Evolutionary conservation across 2,329 filamentous ascomycete genomes (phyloP).

Genomic region (Epichloe gansuensis): DNA sequence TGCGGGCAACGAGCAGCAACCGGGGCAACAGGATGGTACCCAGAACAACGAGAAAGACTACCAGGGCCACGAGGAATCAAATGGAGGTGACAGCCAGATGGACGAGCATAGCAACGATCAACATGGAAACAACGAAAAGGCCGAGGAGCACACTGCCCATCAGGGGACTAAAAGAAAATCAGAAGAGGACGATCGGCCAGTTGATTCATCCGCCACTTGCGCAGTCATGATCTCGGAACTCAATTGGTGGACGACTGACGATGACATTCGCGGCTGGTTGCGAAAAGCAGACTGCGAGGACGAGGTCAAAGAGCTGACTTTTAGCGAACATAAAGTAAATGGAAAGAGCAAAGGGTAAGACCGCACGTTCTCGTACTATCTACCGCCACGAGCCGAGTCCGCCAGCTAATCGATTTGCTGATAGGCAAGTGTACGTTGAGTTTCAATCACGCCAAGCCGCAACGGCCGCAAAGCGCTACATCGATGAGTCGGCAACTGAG

Average conservation of each 20-base stretch:
- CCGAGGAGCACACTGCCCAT: constrained; percentile 12
- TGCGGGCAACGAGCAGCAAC: constrained; percentile 33
- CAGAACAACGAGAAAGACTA: constrained; percentile 21
- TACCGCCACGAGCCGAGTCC: background rate
- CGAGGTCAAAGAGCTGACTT: constrained; percentile 84
- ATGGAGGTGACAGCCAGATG: constrained; percentile 26
- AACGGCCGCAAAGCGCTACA: constrained; percentile 69
- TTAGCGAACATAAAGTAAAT: constrained; percentile 97
- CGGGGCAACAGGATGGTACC: constrained; percentile 19
- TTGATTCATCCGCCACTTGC: constrained; percentile 48
- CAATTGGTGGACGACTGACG: constrained; percentile 94
- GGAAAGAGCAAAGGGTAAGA: constrained; percentile 94
- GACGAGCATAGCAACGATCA: constrained; percentile 14
- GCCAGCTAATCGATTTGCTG: background rate
- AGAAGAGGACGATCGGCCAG: constrained; percentile 43
- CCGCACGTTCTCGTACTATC: too few species aligned
- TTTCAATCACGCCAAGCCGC: constrained; percentile 75
- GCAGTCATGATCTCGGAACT: constrained; percentile 82
- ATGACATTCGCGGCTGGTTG: constrained; percentile 83
- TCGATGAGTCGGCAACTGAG: constrained; percentile 51
- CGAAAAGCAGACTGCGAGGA: constrained; percentile 68
- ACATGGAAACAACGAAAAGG: constrained; percentile 16
- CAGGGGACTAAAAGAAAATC: constrained; percentile 50
- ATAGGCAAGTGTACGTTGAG: constrained; percentile 68
- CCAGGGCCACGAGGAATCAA: constrained; percentile 20